Conservation (phyloP, 75 land plant genomes). For the Sequoia sempervirens region DNA sequence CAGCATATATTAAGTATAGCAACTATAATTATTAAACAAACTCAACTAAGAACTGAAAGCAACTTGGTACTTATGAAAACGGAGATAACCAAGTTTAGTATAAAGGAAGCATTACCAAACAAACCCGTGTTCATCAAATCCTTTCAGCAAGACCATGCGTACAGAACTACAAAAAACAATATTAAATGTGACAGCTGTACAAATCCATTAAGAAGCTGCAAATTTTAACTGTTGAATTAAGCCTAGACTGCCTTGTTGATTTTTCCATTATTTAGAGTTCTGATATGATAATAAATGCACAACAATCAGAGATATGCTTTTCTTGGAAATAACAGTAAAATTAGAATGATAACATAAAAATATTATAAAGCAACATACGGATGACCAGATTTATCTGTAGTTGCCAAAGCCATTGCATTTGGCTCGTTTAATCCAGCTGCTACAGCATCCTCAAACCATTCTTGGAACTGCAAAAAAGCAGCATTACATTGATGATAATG, state of each 20-base stretch:
- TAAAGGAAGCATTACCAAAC: conserved; percentile 65
- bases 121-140: conserved; percentile 85
- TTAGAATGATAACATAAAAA: not conserved
- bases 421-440: conserved; percentile 85
- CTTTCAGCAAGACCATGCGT: conserved; percentile 85
- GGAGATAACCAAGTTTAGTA: not conserved
- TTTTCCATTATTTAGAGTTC: not conserved
- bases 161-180: conserved; percentile 57
- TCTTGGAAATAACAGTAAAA: not conserved
- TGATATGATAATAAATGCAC: not conserved
- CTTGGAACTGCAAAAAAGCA: conserved; percentile 58
- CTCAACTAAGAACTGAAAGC: not conserved
- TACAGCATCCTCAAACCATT: conserved; percentile 99
- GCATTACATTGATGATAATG: not conserved
- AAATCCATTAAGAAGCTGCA: not conserved
- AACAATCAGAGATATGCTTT: not conserved
- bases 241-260: not conserved
- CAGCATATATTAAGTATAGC: not conserved
- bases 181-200: not conserved
- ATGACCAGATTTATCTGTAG: conserved; percentile 64
- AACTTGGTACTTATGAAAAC: not conserved
- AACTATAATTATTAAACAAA: not conserved
- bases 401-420: conserved; percentile 96
- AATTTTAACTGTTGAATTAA: not conserved
- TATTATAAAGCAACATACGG: conserved; percentile 46